These are phyloP conservation scores for Bonia amplexicaulis DNA, from an alignment of 176 grass and related monocot species.

Conservation along the genomic window DNA sequence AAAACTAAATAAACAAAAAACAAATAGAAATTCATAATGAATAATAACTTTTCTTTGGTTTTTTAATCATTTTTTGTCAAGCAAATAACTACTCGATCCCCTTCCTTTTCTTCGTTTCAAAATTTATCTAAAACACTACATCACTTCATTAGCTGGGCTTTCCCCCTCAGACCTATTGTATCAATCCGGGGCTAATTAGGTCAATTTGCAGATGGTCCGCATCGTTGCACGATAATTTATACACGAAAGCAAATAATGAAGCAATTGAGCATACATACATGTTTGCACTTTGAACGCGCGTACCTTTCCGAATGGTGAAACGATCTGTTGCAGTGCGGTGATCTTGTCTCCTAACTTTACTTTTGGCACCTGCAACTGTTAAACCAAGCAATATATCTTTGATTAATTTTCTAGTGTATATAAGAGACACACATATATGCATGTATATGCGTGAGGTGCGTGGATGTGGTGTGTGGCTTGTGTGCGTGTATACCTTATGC, in stretches of 20 bases:
- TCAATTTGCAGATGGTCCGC: neutral
- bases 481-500: too few relatives aligned
- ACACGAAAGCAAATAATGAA: neutral
- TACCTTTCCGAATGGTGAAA: constrained; percentile 96
- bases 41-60: neutral
- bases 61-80: too few relatives aligned
- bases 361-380: constrained; percentile 62
- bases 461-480: too few relatives aligned
- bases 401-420: too few relatives aligned
- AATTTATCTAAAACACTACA: neutral
- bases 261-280: neutral
- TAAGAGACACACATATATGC: too few relatives aligned
- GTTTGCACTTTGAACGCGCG: neutral
- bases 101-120: neutral
- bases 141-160: neutral
- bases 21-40: neutral
- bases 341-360: constrained; percentile 86
- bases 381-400: neutral
- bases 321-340: constrained; percentile 82
- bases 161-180: neutral
- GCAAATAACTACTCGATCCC: too few relatives aligned
- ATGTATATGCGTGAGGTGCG: too few relatives aligned
- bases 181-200: neutral
- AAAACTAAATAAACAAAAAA: neutral
- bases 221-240: neutral